A percentile compares a stretch with the other conserved stretches of the same genome.
These are phyloP conservation scores for Calonectria leucothoes DNA, from an alignment of 2,329 filamentous ascomycete species.

Conservation along the genomic window DNA sequence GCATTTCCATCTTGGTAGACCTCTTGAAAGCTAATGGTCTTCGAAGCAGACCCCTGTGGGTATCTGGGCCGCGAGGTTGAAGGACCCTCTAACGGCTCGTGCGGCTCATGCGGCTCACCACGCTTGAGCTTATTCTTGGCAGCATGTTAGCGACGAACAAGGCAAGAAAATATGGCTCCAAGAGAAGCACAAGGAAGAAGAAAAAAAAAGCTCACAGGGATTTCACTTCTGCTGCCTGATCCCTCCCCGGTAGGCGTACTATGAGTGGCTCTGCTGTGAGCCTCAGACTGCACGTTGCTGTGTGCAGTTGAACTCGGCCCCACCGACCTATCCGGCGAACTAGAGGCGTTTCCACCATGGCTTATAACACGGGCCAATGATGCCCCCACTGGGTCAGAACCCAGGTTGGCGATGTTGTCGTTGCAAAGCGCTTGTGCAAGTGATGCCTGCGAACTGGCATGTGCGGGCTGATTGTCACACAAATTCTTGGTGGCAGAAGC, in stretches of 20 bases:
- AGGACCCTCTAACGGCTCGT: not conserved
- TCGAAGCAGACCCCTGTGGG: not conserved
- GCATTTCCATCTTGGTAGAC: not conserved
- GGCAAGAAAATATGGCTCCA: not conserved
- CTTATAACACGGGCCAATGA: conserved; percentile 3
- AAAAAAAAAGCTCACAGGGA: not conserved
- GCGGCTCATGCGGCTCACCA: not conserved
- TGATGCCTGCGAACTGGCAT: not conserved
- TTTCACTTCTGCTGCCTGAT: not conserved
- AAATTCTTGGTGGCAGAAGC: not conserved
- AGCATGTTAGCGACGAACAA: not conserved
- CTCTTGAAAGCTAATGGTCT: not conserved
- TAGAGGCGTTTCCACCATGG: not conserved
- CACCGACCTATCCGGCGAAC: not conserved
- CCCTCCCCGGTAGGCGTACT: not conserved
- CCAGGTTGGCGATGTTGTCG: not conserved
- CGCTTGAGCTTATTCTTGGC: not conserved
- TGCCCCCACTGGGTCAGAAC: not conserved
- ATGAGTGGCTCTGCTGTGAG: not conserved
- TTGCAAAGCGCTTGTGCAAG: not conserved
- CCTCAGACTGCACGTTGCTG: not conserved
- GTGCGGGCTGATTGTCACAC: not conserved
- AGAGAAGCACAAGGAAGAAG: not conserved
- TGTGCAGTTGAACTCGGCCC: not conserved
- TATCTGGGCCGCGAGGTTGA: not conserved